These are phyloP conservation scores for Fusarium sp. DNA, from an alignment of 2,329 filamentous ascomycete species.

Conservation along the genomic window DNA sequence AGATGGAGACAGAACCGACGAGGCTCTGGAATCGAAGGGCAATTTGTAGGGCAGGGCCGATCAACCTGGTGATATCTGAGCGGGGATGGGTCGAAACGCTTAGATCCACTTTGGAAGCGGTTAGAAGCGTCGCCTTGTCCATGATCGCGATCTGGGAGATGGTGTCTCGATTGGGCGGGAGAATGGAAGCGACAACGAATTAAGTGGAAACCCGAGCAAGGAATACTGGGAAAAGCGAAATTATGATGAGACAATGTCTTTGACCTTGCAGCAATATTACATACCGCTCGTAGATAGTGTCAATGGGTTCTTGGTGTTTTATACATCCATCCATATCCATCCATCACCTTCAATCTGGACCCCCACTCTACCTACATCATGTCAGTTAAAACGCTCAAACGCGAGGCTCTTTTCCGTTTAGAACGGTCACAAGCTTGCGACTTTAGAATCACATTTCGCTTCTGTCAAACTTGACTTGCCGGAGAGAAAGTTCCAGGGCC, in stretches of 20 bases:
- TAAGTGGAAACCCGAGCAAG: not conserved
- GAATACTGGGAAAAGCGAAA: constrained; percentile 8
- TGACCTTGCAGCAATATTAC: not conserved
- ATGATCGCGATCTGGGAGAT: constrained; percentile 43
- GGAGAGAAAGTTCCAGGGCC: constrained; percentile 16
- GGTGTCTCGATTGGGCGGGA: constrained; percentile 17
- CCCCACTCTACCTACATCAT: constrained; percentile 21
- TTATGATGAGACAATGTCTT: constrained; percentile 1
- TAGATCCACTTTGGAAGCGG: constrained; percentile 54
- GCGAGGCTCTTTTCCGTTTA: constrained; percentile 15
- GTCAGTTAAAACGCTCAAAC: constrained; percentile 8
- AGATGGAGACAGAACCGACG: constrained; percentile 48
- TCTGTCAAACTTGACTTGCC: constrained; percentile 35
- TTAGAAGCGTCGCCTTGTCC: constrained; percentile 55
- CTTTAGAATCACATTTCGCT: constrained; percentile 32
- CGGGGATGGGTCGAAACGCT: constrained; percentile 46
- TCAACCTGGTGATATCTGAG: constrained; percentile 49
- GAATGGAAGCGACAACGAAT: constrained; percentile 8
- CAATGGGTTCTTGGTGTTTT: constrained; percentile 33
- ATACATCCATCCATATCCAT: constrained; percentile 23
- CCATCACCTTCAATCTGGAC: not conserved
- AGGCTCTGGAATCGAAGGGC: constrained; percentile 53
- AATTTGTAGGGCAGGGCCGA: constrained; percentile 52
- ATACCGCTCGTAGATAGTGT: not conserved
- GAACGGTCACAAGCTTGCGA: constrained; percentile 15